A percentile compares a stretch with the other conserved stretches of the same genome.
These are phyloP conservation scores for Sinapis alba DNA, from an alignment of 441 rosid species.

Conservation along the genomic window DNA sequence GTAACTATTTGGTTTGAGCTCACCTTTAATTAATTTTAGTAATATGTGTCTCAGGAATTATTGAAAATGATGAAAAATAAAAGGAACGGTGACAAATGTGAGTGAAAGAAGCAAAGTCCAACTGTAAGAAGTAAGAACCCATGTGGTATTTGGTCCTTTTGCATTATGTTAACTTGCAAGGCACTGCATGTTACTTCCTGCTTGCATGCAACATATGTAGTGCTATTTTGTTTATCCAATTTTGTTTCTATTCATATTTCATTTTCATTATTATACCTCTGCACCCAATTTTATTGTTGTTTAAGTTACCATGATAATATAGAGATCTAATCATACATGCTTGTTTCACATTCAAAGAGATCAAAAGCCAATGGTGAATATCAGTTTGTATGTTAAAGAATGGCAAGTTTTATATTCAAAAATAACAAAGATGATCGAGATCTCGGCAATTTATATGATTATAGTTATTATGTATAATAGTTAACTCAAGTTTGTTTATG, in stretches of 20 bases:
- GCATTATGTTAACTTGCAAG: conserved; percentile 42
- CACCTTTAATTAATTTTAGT: too few relatives aligned
- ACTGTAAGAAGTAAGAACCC: conserved; percentile 41
- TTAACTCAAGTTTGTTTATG: conserved; percentile 7
- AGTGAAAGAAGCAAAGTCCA: conserved; percentile 39
- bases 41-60: neutral
- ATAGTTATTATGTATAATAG: neutral
- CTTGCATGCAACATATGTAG: conserved; percentile 37
- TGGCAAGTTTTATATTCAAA: neutral
- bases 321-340: conserved; percentile 33
- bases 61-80: conserved; percentile 34
- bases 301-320: conserved; percentile 38
- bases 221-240: conserved; percentile 1
- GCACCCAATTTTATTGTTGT: conserved; percentile 12
- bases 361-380: conserved; percentile 7
- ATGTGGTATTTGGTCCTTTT: conserved; percentile 38
- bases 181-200: conserved; percentile 41
- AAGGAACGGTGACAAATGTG: conserved; percentile 33
- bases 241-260: neutral
- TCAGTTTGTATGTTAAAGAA: neutral
- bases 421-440: neutral
- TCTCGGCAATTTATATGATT: neutral
- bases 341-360: conserved; percentile 39
- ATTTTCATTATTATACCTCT: conserved; percentile 10
- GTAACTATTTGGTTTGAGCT: too few relatives aligned